Evolutionary conservation across 371 early-diverging fungal genomes (phyloP), one percentile per base, ranked within the genome.

Genomic region (Neoconidiobolus thromboides): DNA sequence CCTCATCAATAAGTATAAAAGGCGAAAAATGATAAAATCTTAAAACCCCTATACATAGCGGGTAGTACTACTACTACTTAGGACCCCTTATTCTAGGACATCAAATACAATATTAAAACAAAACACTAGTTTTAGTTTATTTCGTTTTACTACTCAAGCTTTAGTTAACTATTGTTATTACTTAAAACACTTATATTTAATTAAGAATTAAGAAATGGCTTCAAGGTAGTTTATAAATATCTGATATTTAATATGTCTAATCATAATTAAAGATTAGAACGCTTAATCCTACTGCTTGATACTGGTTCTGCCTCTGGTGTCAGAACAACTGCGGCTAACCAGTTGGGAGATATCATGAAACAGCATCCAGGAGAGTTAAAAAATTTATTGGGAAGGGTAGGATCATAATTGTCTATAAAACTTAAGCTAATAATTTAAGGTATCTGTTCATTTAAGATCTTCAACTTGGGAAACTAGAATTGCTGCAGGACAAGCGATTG

Each of bases 381-480:
- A 66, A 81, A 84, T 61, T 71, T 95, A 9, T 71, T 95, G 43
- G 83, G 83, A 15, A 80, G 92, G 63, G 91, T 92, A 69, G 26
- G 26, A 46, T 46, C 37, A 36, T 49, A 48, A 4, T 43, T 48
- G 3, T 38, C 2, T 4, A 14, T 2, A 6, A 26, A 40, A 50
- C 46, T 58, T 39, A 47, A 56, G 26, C 26, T 26, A 46, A 37
- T 48, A 36, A n/a, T 41, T 58, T 15, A 61, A 85, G 86, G 86
- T 89, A 10, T 69, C 87, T n/a, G 81, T 86, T 46, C 87, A 90
- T 65, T 69, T 96, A 1, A 78, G 89, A 55, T 89, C 86, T 68
- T 81, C 80, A 69, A 80, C 77, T 61, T 95, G 97, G 97, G 94
- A 92, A 61, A 91, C 96, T 10, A 89, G 97, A n/a, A 77, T 83